phyloP scores from a whole-genome alignment of 2,329 filamentous ascomycete genomes.

The Magnaporthales sp. region DNA sequence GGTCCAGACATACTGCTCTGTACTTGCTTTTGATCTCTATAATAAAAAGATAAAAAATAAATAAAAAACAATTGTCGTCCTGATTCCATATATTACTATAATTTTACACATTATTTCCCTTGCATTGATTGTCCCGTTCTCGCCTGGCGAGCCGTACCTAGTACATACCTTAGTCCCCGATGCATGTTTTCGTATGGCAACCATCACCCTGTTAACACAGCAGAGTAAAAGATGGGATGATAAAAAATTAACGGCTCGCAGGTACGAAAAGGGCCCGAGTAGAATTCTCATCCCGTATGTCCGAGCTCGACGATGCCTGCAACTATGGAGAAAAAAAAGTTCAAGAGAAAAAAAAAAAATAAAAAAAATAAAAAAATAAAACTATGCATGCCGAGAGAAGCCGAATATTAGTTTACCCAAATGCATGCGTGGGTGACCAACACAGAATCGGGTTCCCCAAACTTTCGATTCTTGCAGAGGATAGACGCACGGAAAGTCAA shows the following conservation, averaged over 20 bases:
- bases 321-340: background rate
- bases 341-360: background rate
- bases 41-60: too few relatives aligned
- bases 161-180: background rate
- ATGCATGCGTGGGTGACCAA: background rate
- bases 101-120: too few relatives aligned
- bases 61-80: too few relatives aligned
- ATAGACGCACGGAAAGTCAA: background rate
- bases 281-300: background rate
- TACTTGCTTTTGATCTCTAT: too few relatives aligned
- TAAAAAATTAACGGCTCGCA: background rate
- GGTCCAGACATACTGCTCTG: too few relatives aligned
- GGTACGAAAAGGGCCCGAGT: background rate
- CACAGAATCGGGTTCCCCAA: background rate
- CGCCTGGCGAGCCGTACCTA: background rate
- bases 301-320: background rate
- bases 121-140: background rate
- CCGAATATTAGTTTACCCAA: background rate
- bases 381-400: background rate
- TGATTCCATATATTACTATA: too few relatives aligned
- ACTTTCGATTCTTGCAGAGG: background rate
- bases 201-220: background rate
- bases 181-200: background rate
- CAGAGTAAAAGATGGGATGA: background rate
- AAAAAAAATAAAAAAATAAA: background rate